Evolutionary conservation across 139 green algal genomes (phyloP), one percentile per base, ranked within the genome.

Genomic region (Chlamydomonas applanata): DNA sequence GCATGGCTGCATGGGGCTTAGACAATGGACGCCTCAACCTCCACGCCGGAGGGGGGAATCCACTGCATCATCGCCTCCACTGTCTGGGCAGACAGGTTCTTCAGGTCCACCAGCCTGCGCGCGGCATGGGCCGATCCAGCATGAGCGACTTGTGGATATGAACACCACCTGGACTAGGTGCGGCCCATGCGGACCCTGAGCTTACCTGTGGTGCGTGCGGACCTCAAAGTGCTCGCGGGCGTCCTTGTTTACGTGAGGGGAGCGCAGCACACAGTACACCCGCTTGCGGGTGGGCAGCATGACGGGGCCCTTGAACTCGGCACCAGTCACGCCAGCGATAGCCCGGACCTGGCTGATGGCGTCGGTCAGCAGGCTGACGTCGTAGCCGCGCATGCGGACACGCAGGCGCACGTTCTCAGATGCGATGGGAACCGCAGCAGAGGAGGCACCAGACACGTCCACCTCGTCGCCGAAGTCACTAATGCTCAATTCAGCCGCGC

Each of bases 151-250:
- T 32, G 22, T 62, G 53, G 20, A 62, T 29, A 62, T 29, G 53
- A 62, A 25, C 22, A 62, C 20, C 13, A 62, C 53, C 20, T 36
- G 17, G 59, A 52, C 62, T 4, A 66, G 3, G 59, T 40, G 59
- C 4, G 35, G 59, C 3, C 11, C 11, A 29, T 40, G 59, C 29
- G 59, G 59, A 24, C 24, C 22, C 13, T 7, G n/a, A 24, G n/a
- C 35, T 57, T 29, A 69, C 71, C 60, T 85, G 62, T 91, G 82
- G 86, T 95, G 92, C 3, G 87, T 95, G 25, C 89, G 81, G 22
- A 95, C 90, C 83, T 97, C 91, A 76, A 97, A 97, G 83, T 97
- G 93, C 86, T 97, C 93, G 32, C 91, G 86, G 17, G 88, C 89
- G 57, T 97, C 89, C 85, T 97, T 97, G 87, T 97, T 89, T 13